Conservation (phyloP, 768 basidiomycete species). For the Calocybe gangraenosa region DNA sequence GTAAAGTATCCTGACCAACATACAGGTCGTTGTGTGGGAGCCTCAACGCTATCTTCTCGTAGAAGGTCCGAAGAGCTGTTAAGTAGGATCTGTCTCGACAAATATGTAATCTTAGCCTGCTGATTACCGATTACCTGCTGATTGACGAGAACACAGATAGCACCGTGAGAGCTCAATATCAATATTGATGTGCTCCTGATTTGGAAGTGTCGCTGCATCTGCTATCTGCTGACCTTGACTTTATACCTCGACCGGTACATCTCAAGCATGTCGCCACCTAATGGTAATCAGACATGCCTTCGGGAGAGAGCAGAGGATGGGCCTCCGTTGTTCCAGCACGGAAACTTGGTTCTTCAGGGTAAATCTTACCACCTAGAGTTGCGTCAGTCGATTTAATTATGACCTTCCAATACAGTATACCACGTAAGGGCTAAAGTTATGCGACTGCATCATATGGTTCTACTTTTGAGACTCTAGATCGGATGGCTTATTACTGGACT, state of each 20-base stretch:
- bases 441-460: background rate
- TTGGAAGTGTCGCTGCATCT: background rate
- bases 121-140: no score
- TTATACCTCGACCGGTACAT: no score
- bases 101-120: no score
- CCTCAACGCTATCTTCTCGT: no score
- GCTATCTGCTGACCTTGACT: background rate
- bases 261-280: conserved; percentile 13
- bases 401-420: conserved; percentile 35
- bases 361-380: background rate
- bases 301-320: conserved; percentile 39
- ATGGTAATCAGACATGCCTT: conserved; percentile 25
- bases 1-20: no score
- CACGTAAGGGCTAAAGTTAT: conserved; percentile 38
- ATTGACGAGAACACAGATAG: no score
- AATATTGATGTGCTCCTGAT: no score
- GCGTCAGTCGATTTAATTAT: background rate
- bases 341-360: conserved; percentile 61
- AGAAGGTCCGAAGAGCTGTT: no score
- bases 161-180: no score
- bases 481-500: conserved; percentile 67
- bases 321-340: conserved; percentile 59
- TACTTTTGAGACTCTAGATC: conserved; percentile 31
- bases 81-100: no score
- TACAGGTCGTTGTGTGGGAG: no score